These are phyloP conservation scores for Boletellus deceptivus DNA, from an alignment of 1,284 basidiomycete genomes.

Conservation along the genomic window DNA sequence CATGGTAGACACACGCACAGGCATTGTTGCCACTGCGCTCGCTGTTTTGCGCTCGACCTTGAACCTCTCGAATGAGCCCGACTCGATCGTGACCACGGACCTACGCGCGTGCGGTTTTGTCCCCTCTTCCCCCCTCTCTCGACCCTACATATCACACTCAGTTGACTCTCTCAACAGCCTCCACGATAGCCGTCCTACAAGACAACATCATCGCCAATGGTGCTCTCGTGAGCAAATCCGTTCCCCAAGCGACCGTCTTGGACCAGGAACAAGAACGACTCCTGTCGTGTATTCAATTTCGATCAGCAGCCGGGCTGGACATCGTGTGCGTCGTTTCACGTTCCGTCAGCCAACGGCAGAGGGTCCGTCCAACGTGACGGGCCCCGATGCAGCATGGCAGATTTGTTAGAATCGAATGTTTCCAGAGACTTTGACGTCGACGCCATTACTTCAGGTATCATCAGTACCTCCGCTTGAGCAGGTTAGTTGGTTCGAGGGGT, in stretches of 20 bases:
- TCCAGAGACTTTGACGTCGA: too few relatives aligned
- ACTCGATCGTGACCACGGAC: slow-evolving; percentile 66
- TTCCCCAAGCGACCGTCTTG: slow-evolving; percentile 50
- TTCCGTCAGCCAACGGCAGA: too few relatives aligned
- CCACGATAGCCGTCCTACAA: slow-evolving; percentile 75
- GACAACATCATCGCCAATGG: slow-evolving; percentile 65
- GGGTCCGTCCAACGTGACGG: background rate
- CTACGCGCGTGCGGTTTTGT: slow-evolving; percentile 50
- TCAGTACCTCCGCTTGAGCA: too few relatives aligned
- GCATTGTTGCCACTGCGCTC: slow-evolving; percentile 65
- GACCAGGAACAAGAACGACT: slow-evolving; percentile 71
- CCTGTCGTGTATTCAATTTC: slow-evolving; percentile 46
- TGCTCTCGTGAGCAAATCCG: slow-evolving; percentile 30
- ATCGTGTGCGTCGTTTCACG: slow-evolving; percentile 46
- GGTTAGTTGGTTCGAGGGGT: too few relatives aligned
- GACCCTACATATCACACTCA: too few relatives aligned
- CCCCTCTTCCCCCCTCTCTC: background rate
- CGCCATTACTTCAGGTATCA: too few relatives aligned
- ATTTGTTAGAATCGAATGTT: too few relatives aligned
- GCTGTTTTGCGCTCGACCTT: slow-evolving; percentile 28
- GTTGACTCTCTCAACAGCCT: slow-evolving; percentile 44
- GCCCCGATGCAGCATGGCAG: slow-evolving; percentile 65
- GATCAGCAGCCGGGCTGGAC: slow-evolving; percentile 45
- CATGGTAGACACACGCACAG: slow-evolving; percentile 58
- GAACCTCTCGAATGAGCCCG: slow-evolving; percentile 22